Evolutionary conservation across 441 rosid genomes (phyloP).

Genomic region (Cnidoscolus chayamansa): DNA sequence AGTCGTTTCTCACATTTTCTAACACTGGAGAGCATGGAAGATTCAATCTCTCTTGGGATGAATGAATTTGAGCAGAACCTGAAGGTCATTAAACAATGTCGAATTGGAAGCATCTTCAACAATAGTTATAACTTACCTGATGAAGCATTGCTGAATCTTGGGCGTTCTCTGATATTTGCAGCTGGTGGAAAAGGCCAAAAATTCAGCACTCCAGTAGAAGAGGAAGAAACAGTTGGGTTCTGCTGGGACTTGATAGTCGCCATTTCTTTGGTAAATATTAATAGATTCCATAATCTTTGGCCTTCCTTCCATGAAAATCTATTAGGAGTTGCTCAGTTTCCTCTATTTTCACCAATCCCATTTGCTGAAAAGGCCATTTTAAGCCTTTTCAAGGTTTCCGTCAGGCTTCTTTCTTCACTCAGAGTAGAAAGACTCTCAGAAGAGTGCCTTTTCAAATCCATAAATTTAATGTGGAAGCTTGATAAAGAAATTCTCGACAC

Average conservation of each 20-base stretch:
- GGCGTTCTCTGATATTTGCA: conserved; percentile 70
- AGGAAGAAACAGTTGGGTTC: conserved; percentile 73
- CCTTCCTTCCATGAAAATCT: conserved; percentile 58
- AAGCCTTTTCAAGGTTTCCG: conserved; percentile 62
- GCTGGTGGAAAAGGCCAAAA: conserved; percentile 88
- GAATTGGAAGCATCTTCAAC: conserved; percentile 65
- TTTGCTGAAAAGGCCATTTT: conserved; percentile 75
- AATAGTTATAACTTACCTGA: conserved; percentile 50
- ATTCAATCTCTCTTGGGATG: conserved; percentile 66
- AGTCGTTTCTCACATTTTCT: conserved; percentile 68
- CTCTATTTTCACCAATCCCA: conserved; percentile 71
- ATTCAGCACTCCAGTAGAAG: conserved; percentile 79
- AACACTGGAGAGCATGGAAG: conserved; percentile 66
- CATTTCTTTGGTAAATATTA: conserved; percentile 46
- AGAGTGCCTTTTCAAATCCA: conserved; percentile 70
- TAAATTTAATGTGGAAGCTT: conserved; percentile 80
- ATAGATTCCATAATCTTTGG: conserved; percentile 61
- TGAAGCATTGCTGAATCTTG: conserved; percentile 57
- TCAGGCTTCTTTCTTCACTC: conserved; percentile 48
- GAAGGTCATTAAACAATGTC: conserved; percentile 74
- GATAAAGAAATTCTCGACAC: conserved; percentile 81
- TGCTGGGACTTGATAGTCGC: conserved; percentile 71
- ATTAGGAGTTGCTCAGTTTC: conserved; percentile 60
- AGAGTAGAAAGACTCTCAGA: conserved; percentile 48
- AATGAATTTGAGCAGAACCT: conserved; percentile 81